A percentile compares a stretch with the other conserved stretches of the same genome.
These are phyloP conservation scores for Candida patagonica DNA, from an alignment of 805 yeast genomes.

Conservation along the genomic window DNA sequence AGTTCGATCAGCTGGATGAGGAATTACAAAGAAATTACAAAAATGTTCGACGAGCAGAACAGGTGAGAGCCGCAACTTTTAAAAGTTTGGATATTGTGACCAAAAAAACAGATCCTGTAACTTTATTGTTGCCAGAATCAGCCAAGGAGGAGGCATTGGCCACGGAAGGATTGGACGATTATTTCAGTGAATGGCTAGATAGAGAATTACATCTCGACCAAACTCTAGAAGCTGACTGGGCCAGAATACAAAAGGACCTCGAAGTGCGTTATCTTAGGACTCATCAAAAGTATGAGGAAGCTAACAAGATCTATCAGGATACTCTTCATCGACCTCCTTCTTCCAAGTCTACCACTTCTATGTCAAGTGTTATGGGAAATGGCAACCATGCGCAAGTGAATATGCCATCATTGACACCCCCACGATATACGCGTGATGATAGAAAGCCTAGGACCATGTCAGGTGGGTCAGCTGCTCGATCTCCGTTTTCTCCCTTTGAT, in stretches of 20 bases:
- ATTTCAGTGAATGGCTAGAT: slow-evolving; percentile 13
- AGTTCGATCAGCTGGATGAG: slow-evolving; percentile 14
- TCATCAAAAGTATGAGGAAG: slow-evolving; percentile 25
- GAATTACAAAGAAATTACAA: slow-evolving; percentile 9
- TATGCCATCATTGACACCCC: too few relatives aligned
- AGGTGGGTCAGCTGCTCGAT: too few relatives aligned
- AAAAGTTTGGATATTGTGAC: slow-evolving; percentile 10
- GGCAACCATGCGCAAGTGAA: too few relatives aligned
- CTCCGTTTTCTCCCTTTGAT: too few relatives aligned
- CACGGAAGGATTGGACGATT: slow-evolving; percentile 15
- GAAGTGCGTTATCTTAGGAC: slow-evolving; percentile 29
- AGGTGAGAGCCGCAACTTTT: slow-evolving; percentile 6
- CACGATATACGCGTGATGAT: too few relatives aligned
- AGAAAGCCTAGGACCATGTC: too few relatives aligned
- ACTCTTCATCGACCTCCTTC: neutral
- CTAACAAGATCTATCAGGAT: slow-evolving; percentile 7
- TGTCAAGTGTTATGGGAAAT: neutral
- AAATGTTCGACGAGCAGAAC: slow-evolving; percentile 9
- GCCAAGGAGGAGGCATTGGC: slow-evolving; percentile 5
- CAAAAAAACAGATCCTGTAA: slow-evolving; percentile 14
- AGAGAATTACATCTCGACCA: slow-evolving; percentile 21
- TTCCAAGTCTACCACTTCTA: neutral
- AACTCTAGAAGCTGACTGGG: slow-evolving; percentile 29
- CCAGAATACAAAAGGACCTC: slow-evolving; percentile 25
- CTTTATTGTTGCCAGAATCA: slow-evolving; percentile 11